A percentile compares a stretch with the other conserved stretches of the same genome.
These are phyloP conservation scores for Monosporascus sp. DNA, from an alignment of 2,329 filamentous ascomycete species.

Conservation along the genomic window DNA sequence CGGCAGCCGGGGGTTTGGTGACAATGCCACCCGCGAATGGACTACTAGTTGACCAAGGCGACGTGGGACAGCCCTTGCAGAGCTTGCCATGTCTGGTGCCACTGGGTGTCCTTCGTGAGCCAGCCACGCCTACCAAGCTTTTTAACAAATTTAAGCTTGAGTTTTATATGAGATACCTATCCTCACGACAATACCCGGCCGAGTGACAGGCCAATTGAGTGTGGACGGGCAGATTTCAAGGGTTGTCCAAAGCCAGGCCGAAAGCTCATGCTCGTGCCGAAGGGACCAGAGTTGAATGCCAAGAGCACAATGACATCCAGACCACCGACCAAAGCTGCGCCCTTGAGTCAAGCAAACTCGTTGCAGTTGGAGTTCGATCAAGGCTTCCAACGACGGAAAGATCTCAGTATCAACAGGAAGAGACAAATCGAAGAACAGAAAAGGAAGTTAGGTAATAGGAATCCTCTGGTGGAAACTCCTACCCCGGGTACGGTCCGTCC, in stretches of 20 bases:
- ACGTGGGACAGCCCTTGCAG: slow-evolving; percentile 20
- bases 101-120: background rate
- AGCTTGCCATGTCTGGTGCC: slow-evolving; percentile 18
- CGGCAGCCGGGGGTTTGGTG: slow-evolving; percentile 10
- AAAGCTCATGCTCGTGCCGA: background rate
- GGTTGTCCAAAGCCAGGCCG: too few species aligned
- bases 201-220: background rate
- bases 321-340: too few species aligned
- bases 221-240: background rate
- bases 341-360: too few species aligned
- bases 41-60: slow-evolving; percentile 25
- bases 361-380: too few species aligned
- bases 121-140: too few species aligned
- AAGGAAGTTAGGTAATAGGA: background rate
- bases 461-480: background rate
- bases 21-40: slow-evolving; percentile 18
- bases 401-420: too few species aligned
- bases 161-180: background rate
- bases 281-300: background rate
- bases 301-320: background rate
- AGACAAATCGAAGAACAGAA: too few species aligned
- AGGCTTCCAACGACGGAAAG: too few species aligned
- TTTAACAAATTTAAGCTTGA: background rate
- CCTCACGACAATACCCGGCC: background rate
- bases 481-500: background rate